Evolutionary conservation across 805 yeast genomes (phyloP), one percentile per base, ranked within the genome.

Genomic region (Starmerella apis): DNA sequence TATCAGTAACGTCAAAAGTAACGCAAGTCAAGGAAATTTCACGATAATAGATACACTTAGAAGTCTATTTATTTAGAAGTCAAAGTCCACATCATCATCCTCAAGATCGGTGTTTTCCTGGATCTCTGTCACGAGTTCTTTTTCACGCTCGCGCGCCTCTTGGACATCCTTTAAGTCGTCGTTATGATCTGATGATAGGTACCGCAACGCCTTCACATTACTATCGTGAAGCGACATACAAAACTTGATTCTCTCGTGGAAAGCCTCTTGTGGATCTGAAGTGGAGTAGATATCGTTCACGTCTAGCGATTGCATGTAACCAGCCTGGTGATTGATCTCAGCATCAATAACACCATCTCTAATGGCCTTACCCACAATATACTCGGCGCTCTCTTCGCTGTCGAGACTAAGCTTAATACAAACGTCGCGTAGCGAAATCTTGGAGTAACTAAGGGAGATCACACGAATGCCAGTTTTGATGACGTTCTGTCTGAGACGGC

Each of bases 341-440:
- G 98, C 97, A 62, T 92, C 97, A 64, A 92, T 86, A 47, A 92
- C 97, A 53, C 95, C 96, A 65, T 92, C 99, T 62, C 95, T 80
- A 52, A 92, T 90, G 23, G 96, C 92, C 71, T 92, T 90, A 33
- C 96, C 86, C 20, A 92, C 95, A 66, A 92, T 87, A 66, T 90
- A 92, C 70, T 92, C 99, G 1, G 96, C 95, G 60, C 90, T 81
- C 63, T 92, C 88, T 70, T 92, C 99, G 44, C 88, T 81, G 61
- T 90, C 98, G 55, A 92, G 75, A 59, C 84, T 87, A 63, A 92
- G 76, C 64, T 90, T 86, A 61, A 92, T 76, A 67, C 98, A 92
- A 50, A 92, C 87, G 63, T 92, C 99, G 66, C 83, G 84, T 61
- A 92, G 75, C 3, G 96, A 85, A 54, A 92, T 92, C 64, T 79